Evolutionary conservation across 2,329 filamentous ascomycete species (phyloP).

Genomic region (Neopestalotiopsis rosae): DNA sequence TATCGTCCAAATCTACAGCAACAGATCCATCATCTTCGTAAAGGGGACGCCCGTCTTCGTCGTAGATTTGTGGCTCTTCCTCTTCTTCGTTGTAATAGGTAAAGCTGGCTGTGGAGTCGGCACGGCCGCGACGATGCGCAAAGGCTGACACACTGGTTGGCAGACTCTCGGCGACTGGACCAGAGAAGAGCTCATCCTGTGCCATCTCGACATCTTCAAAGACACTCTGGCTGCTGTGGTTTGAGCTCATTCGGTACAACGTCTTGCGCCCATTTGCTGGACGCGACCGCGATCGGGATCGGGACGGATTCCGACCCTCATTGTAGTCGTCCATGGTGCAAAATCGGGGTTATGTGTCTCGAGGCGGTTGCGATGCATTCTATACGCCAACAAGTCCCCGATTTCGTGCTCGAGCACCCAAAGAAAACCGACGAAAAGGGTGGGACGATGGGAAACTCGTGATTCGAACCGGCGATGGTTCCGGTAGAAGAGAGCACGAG

Average conservation of each 20-base stretch:
- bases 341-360: background rate
- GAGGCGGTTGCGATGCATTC: slow-evolving; percentile 6
- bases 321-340: slow-evolving; percentile 15
- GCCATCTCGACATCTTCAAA: slow-evolving; percentile 99
- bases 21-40: slow-evolving; percentile 42
- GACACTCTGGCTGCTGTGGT: slow-evolving; percentile 78
- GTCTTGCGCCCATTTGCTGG: slow-evolving; percentile 9
- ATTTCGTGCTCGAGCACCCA: background rate
- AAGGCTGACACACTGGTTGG: slow-evolving; percentile 94
- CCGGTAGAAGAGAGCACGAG: background rate
- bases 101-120: slow-evolving; percentile 88
- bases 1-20: slow-evolving; percentile 36
- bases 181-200: slow-evolving; percentile 91
- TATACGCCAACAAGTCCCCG: background rate
- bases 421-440: background rate
- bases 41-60: slow-evolving; percentile 40
- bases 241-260: slow-evolving; percentile 72
- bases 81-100: slow-evolving; percentile 82
- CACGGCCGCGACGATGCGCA: slow-evolving; percentile 78
- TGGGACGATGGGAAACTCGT: background rate
- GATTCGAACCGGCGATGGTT: background rate
- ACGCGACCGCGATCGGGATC: slow-evolving; percentile 5
- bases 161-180: slow-evolving; percentile 93
- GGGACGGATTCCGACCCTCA: background rate
- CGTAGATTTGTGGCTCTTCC: slow-evolving; percentile 54